phyloP scores from a whole-genome alignment of 192 early-diverging fungal genomes.

The Glomus cerebriforme region DNA sequence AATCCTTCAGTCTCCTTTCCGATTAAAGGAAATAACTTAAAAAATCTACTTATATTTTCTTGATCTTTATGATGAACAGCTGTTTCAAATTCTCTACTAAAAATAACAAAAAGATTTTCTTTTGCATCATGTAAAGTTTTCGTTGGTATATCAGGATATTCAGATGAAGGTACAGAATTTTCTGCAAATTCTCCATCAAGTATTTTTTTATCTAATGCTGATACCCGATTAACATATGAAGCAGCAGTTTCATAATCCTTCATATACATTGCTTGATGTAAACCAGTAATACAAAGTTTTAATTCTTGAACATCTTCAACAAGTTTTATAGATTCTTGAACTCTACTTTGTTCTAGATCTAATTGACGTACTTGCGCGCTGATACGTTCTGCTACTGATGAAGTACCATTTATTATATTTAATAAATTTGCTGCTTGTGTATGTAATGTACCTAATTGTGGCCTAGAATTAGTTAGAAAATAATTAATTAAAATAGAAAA shows the following conservation, averaged over 20 bases:
- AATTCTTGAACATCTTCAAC: conserved; percentile 77
- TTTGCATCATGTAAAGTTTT: conserved; percentile 61
- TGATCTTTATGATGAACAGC: conserved; percentile 72
- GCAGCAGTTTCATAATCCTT: conserved; percentile 73
- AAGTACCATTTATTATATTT: conserved; percentile 63
- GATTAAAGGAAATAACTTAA: conserved; percentile 88
- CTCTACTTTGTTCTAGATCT: conserved; percentile 78
- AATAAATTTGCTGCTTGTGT: conserved; percentile 50
- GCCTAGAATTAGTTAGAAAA: conserved; percentile 37
- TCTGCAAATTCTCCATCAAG: conserved; percentile 66
- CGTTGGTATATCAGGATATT: conserved; percentile 57
- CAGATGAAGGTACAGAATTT: conserved; percentile 56
- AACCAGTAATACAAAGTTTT: conserved; percentile 68
- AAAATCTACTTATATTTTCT: conserved; percentile 79
- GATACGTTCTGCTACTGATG: conserved; percentile 77
- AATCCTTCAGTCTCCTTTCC: conserved; percentile 84
- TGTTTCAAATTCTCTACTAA: conserved; percentile 78
- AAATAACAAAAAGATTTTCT: conserved; percentile 64
- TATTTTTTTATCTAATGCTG: conserved; percentile 56
- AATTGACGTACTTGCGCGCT: conserved; percentile 83
- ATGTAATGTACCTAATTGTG: conserved; percentile 54
- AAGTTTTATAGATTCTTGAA: conserved; percentile 66
- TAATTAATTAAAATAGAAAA: not conserved
- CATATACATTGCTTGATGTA: conserved; percentile 60
- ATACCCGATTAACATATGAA: conserved; percentile 61